phyloP scores from a whole-genome alignment of 495 filamentous ascomycete genomes.

The Acidomyces sp. region DNA sequence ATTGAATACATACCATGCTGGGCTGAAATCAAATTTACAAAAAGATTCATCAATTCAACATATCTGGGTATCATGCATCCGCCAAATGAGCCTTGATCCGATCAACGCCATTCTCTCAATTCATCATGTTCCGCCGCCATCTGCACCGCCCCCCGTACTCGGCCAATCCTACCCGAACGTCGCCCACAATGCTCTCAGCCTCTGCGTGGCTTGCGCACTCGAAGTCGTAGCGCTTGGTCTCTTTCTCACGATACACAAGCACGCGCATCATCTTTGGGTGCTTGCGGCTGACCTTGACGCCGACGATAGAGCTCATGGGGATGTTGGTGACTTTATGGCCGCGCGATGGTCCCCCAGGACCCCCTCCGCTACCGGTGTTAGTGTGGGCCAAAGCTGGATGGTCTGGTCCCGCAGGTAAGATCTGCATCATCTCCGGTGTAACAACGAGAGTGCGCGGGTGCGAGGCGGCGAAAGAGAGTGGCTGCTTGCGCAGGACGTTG shows the following conservation, averaged over 20 bases:
- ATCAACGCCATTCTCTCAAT: no score
- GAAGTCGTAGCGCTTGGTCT: constrained; percentile 94
- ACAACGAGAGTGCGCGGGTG: constrained; percentile 75
- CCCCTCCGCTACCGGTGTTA: no score
- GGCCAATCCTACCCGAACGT: constrained; percentile 53
- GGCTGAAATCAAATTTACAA: no score
- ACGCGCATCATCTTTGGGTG: constrained; percentile 88
- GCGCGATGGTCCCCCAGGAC: constrained; percentile 14
- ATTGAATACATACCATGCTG: no score
- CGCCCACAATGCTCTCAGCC: constrained; percentile 78
- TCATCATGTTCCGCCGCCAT: constrained; percentile 1
- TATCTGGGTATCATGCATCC: no score
- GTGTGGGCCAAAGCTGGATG: no score
- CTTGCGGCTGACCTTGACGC: constrained; percentile 79
- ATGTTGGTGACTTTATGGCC: constrained; percentile 67
- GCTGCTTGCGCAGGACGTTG: constrained; percentile 81
- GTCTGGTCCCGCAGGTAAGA: constrained; percentile 50
- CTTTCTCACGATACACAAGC: constrained; percentile 65
- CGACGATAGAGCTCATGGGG: constrained; percentile 82
- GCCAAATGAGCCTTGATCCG: no score
- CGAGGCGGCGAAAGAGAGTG: constrained; percentile 80
- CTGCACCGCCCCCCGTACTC: constrained; percentile 13
- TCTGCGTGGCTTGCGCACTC: constrained; percentile 67
- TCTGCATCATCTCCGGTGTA: constrained; percentile 91
- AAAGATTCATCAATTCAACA: no score